Conservation (phyloP, 495 filamentous ascomycete species). For the Talaromyces stipitatus region DNA sequence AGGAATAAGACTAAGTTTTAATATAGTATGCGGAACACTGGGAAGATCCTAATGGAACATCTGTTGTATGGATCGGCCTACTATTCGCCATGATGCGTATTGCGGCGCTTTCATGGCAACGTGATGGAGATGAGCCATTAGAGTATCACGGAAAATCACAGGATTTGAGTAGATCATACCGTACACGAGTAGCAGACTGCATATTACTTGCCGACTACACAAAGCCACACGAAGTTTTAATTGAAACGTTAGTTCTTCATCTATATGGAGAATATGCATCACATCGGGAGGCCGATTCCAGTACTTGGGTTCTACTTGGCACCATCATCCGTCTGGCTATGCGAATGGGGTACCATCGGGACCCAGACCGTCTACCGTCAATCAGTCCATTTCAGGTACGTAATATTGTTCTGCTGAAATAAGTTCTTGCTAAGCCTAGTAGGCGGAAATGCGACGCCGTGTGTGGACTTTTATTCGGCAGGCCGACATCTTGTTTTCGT, state of each 20-base stretch:
- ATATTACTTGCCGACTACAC: slow-evolving; percentile 38
- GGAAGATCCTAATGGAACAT: slow-evolving; percentile 22
- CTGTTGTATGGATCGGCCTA: slow-evolving; percentile 33
- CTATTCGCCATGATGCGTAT: slow-evolving; percentile 14
- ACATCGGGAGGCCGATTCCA: slow-evolving; percentile 32
- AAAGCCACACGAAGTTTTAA: slow-evolving; percentile 31
- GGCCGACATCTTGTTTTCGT: slow-evolving; percentile 25
- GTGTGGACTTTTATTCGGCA: slow-evolving; percentile 21
- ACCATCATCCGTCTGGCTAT: slow-evolving; percentile 44
- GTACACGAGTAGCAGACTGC: slow-evolving; percentile 20
- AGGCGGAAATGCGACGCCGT: slow-evolving; percentile 28
- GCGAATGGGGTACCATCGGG: slow-evolving; percentile 51
- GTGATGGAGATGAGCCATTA: not conserved
- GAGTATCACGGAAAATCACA: not conserved
- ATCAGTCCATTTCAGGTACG: slow-evolving; percentile 14
- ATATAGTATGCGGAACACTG: slow-evolving; percentile 40
- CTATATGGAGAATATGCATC: slow-evolving; percentile 36
- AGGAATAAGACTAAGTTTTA: not conserved
- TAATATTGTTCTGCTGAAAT: slow-evolving; percentile 9
- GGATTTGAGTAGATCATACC: slow-evolving; percentile 9
- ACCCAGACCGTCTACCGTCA: slow-evolving; percentile 16
- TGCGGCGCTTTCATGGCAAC: not conserved
- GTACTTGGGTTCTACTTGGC: slow-evolving; percentile 40
- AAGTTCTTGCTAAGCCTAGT: slow-evolving; percentile 16
- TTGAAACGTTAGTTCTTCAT: slow-evolving; percentile 43